These are phyloP conservation scores for Phyllosticta capitalensis DNA, from an alignment of 2,329 filamentous ascomycete species.

Conservation along the genomic window DNA sequence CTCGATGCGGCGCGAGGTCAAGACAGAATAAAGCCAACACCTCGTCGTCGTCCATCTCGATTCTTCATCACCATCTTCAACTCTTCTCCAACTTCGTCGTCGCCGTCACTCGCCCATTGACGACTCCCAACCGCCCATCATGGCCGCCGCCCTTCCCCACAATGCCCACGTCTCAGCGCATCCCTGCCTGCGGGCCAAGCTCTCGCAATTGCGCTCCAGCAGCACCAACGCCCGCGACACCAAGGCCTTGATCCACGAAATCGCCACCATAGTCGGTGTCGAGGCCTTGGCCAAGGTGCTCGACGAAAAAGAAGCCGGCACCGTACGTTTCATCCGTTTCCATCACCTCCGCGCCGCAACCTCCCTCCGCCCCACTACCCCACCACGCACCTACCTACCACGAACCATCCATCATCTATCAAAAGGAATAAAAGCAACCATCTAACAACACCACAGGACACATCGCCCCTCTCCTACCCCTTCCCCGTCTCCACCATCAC, in stretches of 20 bases:
- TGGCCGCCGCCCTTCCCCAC: slow-evolving; percentile 33
- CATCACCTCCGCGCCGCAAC: not conserved
- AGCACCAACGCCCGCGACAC: slow-evolving; percentile 63
- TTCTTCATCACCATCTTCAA: not conserved
- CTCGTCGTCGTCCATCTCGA: not conserved
- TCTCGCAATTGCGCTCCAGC: slow-evolving; percentile 76
- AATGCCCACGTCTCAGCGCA: slow-evolving; percentile 71
- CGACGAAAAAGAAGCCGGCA: slow-evolving; percentile 47
- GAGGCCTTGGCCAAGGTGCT: slow-evolving; percentile 66
- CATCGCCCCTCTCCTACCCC: slow-evolving; percentile 67
- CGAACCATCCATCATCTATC: not conserved
- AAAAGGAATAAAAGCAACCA: not conserved
- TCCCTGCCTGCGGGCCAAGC: slow-evolving; percentile 78
- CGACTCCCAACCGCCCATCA: slow-evolving; percentile 11
- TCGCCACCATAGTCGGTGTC: slow-evolving; percentile 69
- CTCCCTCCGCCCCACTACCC: not conserved
- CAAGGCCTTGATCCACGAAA: slow-evolving; percentile 75
- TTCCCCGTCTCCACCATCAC: slow-evolving; percentile 58
- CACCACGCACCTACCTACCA: not conserved
- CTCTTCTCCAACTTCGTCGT: not conserved
- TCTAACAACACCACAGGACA: slow-evolving; percentile 43
- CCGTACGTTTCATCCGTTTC: slow-evolving; percentile 43
- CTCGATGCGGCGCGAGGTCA: not conserved
- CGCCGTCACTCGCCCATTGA: not conserved
- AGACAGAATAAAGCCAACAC: not conserved